Percentiles rank a stretch among this genome's conserved stretches.
Evolutionary conservation across 129 eudicot species (phyloP).

Genomic region (Tagetes erecta): DNA sequence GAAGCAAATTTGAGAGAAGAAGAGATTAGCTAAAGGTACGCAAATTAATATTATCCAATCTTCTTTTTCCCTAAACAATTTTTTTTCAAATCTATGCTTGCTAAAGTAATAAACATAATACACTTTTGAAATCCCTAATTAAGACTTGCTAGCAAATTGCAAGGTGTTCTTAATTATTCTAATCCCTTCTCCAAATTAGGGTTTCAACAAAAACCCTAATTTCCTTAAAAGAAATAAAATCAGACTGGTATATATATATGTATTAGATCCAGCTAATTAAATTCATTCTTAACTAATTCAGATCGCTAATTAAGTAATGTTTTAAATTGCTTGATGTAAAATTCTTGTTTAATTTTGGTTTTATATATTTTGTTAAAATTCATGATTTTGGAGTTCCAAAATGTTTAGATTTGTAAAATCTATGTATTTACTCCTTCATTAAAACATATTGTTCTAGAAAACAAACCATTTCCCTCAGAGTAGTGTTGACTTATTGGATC

Average conservation of each 20-base stretch:
- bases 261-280: conserved; percentile 2
- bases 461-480: background rate
- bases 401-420: background rate
- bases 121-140: background rate
- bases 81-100: background rate
- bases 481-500: conserved; percentile 16
- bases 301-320: background rate
- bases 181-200: background rate
- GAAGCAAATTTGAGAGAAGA: too few species aligned
- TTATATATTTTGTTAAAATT: background rate
- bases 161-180: too few species aligned
- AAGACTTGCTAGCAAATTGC: too few species aligned
- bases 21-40: too few species aligned
- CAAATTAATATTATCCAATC: too few species aligned
- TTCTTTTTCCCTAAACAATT: background rate
- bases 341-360: background rate
- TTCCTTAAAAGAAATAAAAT: background rate
- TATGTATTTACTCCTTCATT: background rate
- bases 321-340: background rate
- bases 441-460: background rate
- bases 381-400: background rate
- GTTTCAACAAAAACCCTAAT: conserved; percentile 1
- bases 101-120: background rate
- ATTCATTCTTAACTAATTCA: background rate
- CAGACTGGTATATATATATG: background rate